phyloP scores from a whole-genome alignment of 352 stramenopile species.

The Phytopythium mirpurense region DNA sequence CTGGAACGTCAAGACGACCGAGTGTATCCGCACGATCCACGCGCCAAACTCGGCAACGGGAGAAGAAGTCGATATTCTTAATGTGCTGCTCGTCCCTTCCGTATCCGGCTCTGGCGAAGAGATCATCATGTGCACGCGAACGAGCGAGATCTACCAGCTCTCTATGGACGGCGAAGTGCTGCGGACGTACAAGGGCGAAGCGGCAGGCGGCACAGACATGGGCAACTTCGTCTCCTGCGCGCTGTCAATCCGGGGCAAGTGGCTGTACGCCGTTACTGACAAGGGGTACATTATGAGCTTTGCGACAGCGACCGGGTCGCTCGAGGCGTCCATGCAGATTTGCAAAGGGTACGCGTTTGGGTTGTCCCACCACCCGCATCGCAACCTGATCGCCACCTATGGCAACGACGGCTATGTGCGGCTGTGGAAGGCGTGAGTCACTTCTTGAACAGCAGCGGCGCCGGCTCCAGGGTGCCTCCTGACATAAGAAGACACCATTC shows the following conservation, averaged over 20 bases:
- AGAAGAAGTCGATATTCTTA: conserved; percentile 78
- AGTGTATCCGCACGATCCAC: conserved; percentile 74
- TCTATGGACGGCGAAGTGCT: conserved; percentile 60
- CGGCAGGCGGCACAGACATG: conserved; percentile 50
- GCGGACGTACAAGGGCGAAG: conserved; percentile 59
- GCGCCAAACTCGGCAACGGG: conserved; percentile 40
- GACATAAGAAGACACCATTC: neutral
- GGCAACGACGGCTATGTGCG: conserved; percentile 80
- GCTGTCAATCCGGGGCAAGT: conserved; percentile 78
- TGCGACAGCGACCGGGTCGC: conserved; percentile 30
- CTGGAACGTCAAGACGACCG: conserved; percentile 84
- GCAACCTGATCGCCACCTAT: conserved; percentile 88
- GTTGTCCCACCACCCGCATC: conserved; percentile 81
- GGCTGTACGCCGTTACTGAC: conserved; percentile 84
- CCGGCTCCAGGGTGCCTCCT: conserved; percentile 26
- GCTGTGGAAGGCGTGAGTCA: conserved; percentile 73
- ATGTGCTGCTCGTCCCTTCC: conserved; percentile 53
- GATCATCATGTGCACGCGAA: conserved; percentile 86
- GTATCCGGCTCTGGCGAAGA: conserved; percentile 37
- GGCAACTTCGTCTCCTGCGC: conserved; percentile 86
- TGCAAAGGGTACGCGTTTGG: conserved; percentile 77
- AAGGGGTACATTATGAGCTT: conserved; percentile 83
- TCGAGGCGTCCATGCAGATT: conserved; percentile 81
- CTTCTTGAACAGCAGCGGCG: conserved; percentile 40
- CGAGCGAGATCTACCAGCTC: conserved; percentile 75